These are phyloP conservation scores for Aristolochia fimbriata DNA, from an alignment of 164 flowering plant species.

Conservation along the genomic window DNA sequence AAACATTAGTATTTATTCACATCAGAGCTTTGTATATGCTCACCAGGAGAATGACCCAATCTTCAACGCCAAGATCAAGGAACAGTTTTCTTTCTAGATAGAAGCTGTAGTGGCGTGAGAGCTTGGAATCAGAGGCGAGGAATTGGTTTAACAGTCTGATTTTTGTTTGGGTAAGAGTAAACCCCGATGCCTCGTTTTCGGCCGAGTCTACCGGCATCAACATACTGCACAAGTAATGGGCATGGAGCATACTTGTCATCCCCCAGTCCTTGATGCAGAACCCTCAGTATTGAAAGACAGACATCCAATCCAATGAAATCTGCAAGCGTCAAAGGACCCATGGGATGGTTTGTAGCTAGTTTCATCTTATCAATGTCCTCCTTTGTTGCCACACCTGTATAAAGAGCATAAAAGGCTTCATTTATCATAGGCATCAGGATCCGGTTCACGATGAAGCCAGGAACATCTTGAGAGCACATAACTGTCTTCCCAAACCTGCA, in stretches of 20 bases:
- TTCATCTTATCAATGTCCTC: slow-evolving; percentile 96
- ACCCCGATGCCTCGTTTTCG: slow-evolving; percentile 78
- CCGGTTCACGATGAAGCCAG: slow-evolving; percentile 87
- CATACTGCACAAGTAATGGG: slow-evolving; percentile 92
- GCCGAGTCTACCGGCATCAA: slow-evolving; percentile 90
- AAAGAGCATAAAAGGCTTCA: slow-evolving; percentile 78
- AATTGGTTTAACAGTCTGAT: background rate
- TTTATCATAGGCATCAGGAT: slow-evolving; percentile 97
- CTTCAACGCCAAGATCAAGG: no score
- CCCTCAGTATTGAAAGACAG: slow-evolving; percentile 79
- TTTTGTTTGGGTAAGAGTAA: slow-evolving; percentile 41
- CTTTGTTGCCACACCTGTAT: slow-evolving; percentile 88
- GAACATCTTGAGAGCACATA: slow-evolving; percentile 73
- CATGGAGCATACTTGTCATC: slow-evolving; percentile 77
- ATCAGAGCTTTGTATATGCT: no score
- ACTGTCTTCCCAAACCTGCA: slow-evolving; percentile 81
- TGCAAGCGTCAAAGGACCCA: slow-evolving; percentile 95
- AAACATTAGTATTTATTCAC: no score
- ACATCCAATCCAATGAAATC: slow-evolving; percentile 91
- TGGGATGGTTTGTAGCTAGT: slow-evolving; percentile 94
- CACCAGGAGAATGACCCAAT: no score
- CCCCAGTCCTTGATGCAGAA: slow-evolving; percentile 83
- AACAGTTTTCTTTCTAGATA: no score
- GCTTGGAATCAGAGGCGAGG: background rate
- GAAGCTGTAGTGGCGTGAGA: no score